Base-by-base conservation (phyloP, 2,329 filamentous ascomycete species). In the Lasiodiplodia theobromae region DNA sequence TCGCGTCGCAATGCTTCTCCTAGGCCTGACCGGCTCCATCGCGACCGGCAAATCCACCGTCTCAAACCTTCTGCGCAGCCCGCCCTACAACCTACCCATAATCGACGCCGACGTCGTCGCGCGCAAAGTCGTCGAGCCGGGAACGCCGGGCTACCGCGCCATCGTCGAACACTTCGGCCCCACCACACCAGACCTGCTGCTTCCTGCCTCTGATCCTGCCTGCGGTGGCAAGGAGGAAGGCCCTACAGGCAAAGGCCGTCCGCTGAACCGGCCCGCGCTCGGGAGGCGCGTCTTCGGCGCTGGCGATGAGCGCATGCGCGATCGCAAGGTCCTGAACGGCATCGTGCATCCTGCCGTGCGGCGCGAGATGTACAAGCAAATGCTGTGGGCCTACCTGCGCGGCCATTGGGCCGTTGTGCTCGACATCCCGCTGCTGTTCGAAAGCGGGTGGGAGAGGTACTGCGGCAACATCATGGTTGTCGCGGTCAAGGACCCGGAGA, bases 21-120 rank as follows among this genome's bases (percentile, higher is more conserved):
- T 99, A 74, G 96, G 96, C 68, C 89, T 99, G 31, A 99, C 96
- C 10, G 96, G 96, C 78, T 97, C 94, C 70, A 98, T 99, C 77
- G 96, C 96, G 70, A 99, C 96, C 6, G 96, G 96, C 79, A 99
- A 99, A 87, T 97, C 95, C 56, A 99, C 95, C 72, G 94, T 97
- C 67, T 97, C 96, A 34, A 85, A 87, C 49, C 87, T 97, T 73
- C 92, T 99, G 74, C 89, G 91, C 63, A 86, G 88, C 4, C 85
- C 92, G 5, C 96, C 95, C 0, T 92, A 97, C 84, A 91, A 88
- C 70, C 87, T 99, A 70, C 94, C 96, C 75, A 87, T 99, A 74
- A 91, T 99, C 83, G 96, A 99, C 78, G 95, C 96, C 77, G 96
- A 99, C 83, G 82, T 96, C 68, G 87, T 98, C 70, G 95, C 96